Evolutionary conservation across 2,329 filamentous ascomycete species (phyloP), one percentile per base, ranked within the genome.

Genomic region (Fusarium nanum): DNA sequence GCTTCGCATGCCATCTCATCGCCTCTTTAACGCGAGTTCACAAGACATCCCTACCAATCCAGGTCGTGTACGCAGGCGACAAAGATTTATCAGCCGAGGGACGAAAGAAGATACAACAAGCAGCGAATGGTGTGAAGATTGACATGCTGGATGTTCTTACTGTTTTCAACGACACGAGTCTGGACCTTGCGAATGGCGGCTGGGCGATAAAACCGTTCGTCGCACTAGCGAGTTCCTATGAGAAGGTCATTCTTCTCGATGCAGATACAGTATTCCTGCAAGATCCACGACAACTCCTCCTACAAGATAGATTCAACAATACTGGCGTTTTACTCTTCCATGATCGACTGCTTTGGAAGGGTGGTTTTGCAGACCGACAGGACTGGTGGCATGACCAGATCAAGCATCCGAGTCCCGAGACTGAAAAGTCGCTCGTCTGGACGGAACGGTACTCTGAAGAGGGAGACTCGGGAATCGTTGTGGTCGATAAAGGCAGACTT

Each of bases 171-270:
- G 79, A 82, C 20, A 42, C 49, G 1, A 75, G 73, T 2, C 28
- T 81, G 27, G 70, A 74, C 1, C 69, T 81, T 5, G 64, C 67
- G 8, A 42, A 75, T 16, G 78, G 78, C 5, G 77, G 76, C 2
- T 83, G 81, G 80, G 81, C 81, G 16, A 79, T 82, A 50, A 83
- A 83, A 47, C 73, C 80, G 5, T 83, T 83, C 22, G 81, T 81
- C 9, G 76, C 75, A 0, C 69, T 83, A 13, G 79, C 78, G 2
- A 79, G 77, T 12, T 67, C 57, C 2, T 83, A 79, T 55, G 76
- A 80, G 16, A 68, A 82, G 27, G 79, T 81, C 6, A 76, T 83
- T 14, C 66, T 83, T 2, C 67, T 82, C 4, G 81, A 83, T 27
- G 77, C 81, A 27, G 81, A 83, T 44, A 75, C 77, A 1, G 79